Percentiles rank a stretch among this genome's conserved stretches.
Evolutionary conservation across 257 asterid species (phyloP).

Genomic region (Rhazya stricta): DNA sequence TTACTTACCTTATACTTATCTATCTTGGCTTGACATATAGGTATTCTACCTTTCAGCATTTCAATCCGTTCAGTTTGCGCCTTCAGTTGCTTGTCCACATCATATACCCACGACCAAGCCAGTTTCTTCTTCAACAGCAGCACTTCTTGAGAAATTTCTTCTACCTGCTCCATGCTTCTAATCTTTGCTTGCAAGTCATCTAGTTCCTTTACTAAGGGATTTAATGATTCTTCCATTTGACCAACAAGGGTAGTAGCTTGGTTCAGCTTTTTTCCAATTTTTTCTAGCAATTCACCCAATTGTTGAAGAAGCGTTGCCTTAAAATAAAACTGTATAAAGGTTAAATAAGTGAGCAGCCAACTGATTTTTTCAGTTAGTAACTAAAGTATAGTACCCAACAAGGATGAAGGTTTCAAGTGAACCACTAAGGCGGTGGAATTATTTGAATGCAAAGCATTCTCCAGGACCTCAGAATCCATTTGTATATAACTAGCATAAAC

Average conservation of each 20-base stretch:
- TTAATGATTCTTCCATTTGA: constrained; percentile 68
- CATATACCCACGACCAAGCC: constrained; percentile 95
- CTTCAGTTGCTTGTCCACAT: constrained; percentile 54
- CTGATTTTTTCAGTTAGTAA: not conserved
- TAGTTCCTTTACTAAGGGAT: constrained; percentile 67
- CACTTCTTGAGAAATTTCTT: constrained; percentile 66
- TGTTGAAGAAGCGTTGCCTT: constrained; percentile 97
- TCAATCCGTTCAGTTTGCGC: constrained; percentile 45
- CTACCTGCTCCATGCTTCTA: constrained; percentile 73
- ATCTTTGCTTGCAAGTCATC: constrained; percentile 79
- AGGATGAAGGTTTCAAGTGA: not conserved
- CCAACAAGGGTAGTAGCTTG: constrained; percentile 58
- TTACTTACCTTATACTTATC: constrained; percentile 55
- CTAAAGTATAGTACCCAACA: not conserved
- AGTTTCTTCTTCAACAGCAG: constrained; percentile 64
- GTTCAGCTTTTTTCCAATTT: constrained; percentile 50
- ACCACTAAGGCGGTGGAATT: constrained; percentile 6
- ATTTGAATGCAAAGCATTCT: not conserved
- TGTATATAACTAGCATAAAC: not conserved
- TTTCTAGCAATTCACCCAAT: constrained; percentile 67
- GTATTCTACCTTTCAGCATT: constrained; percentile 58
- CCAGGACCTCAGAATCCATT: not conserved
- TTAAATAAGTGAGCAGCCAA: constrained; percentile 23
- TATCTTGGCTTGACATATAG: constrained; percentile 59
- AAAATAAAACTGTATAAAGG: constrained; percentile 69